Evolutionary conservation across 1,284 basidiomycete genomes (phyloP).

Genomic region (Cryptococcus sp.): DNA sequence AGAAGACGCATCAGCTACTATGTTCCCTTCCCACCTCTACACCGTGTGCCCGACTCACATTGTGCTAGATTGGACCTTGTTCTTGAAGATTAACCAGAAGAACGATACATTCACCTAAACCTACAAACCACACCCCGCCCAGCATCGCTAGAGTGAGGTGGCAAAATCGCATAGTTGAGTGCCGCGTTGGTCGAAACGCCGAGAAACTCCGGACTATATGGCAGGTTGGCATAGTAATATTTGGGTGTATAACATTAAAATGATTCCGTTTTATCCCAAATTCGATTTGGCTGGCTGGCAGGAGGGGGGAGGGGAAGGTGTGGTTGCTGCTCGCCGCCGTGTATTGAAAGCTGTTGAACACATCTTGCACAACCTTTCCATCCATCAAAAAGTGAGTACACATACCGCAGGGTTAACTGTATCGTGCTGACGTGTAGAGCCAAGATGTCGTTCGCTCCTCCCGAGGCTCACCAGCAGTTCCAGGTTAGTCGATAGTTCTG

Average conservation of each 20-base stretch:
- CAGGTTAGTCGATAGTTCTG: slow-evolving; percentile 55
- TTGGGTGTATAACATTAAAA: no score
- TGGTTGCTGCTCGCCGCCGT: no score
- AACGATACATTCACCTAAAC: neutral
- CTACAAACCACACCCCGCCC: neutral
- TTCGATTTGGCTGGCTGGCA: no score
- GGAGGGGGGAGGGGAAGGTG: no score
- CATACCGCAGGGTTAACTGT: neutral
- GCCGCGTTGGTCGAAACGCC: slow-evolving; percentile 17
- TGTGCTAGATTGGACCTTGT: slow-evolving; percentile 11
- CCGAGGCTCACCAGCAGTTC: slow-evolving; percentile 87
- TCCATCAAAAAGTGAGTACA: slow-evolving; percentile 6
- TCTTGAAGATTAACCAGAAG: slow-evolving; percentile 21
- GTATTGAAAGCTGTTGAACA: neutral
- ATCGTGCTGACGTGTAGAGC: slow-evolving; percentile 3
- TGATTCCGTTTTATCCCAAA: slow-evolving; percentile 11
- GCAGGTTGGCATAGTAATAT: neutral
- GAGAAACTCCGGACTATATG: slow-evolving; percentile 31
- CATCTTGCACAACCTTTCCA: neutral
- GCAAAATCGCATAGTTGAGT: neutral
- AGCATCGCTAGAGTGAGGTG: neutral
- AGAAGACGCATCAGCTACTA: slow-evolving; percentile 14
- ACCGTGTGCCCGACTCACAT: slow-evolving; percentile 22
- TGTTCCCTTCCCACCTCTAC: neutral
- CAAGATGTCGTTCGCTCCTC: slow-evolving; percentile 85